Evolutionary conservation across 805 yeast genomes (phyloP).

Genomic region (Brettanomyces naardenensis): DNA sequence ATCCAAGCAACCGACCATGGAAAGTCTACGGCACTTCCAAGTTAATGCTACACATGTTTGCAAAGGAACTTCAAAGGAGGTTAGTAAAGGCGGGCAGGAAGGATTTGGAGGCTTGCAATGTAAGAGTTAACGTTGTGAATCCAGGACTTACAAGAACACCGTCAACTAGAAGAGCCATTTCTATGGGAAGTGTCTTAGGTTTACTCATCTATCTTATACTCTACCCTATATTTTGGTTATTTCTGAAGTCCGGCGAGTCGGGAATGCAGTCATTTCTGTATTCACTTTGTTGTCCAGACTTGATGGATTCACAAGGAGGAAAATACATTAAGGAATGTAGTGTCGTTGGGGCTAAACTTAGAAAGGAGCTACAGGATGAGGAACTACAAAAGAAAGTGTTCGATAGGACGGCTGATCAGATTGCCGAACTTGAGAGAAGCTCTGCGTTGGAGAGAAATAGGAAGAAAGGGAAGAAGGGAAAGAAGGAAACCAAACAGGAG

Average conservation of each 20-base stretch:
- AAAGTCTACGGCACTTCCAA: constrained; percentile 77
- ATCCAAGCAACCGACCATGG: constrained; percentile 62
- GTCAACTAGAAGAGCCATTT: constrained; percentile 66
- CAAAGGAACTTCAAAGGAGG: constrained; percentile 68
- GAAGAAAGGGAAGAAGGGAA: constrained; percentile 5
- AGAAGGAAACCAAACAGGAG: constrained; percentile 1
- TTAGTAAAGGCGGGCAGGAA: constrained; percentile 52
- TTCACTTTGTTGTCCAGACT: constrained; percentile 65
- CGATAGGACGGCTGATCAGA: constrained; percentile 50
- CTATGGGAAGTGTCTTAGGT: constrained; percentile 63
- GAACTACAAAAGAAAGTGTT: constrained; percentile 54
- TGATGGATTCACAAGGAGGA: constrained; percentile 56
- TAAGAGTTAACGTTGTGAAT: constrained; percentile 68
- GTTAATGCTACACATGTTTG: constrained; percentile 65
- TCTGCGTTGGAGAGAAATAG: constrained; percentile 61
- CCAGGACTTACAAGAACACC: constrained; percentile 93
- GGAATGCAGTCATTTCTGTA: constrained; percentile 77
- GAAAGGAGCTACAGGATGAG: constrained; percentile 55
- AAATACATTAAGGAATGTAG: constrained; percentile 68
- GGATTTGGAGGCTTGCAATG: constrained; percentile 64
- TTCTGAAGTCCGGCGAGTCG: constrained; percentile 64
- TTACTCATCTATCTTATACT: constrained; percentile 55
- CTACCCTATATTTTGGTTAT: constrained; percentile 78
- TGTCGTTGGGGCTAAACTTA: constrained; percentile 37
- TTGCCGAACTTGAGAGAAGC: constrained; percentile 56